phyloP scores from a whole-genome alignment of 202 grass and related monocot species.

The Alloteropsis angusta region DNA sequence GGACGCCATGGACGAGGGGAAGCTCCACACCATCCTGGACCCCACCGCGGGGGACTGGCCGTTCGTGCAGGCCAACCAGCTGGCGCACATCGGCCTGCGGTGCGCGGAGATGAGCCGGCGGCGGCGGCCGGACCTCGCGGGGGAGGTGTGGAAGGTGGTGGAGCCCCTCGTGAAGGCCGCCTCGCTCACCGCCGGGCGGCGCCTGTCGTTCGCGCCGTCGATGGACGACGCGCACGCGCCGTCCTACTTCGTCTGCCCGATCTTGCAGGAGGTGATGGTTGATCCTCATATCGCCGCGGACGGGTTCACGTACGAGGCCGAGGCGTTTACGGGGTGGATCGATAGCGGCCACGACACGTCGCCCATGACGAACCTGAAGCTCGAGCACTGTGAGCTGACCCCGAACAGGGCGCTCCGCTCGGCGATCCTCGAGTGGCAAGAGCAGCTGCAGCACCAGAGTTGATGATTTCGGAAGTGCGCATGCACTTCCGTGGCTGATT shows the following conservation, averaged over 20 bases:
- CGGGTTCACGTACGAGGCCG: conserved; percentile 58
- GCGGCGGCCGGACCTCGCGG: conserved; percentile 37
- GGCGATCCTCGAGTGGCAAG: conserved; percentile 45
- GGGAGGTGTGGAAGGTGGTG: conserved; percentile 43
- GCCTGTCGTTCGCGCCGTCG: neutral
- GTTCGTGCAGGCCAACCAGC: conserved; percentile 52
- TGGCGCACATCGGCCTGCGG: conserved; percentile 47
- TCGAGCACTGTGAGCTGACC: conserved; percentile 33
- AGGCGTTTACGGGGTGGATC: conserved; percentile 44
- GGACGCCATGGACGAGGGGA: conserved; percentile 26
- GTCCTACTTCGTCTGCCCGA: conserved; percentile 56
- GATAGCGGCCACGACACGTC: conserved; percentile 40
- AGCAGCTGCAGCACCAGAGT: neutral
- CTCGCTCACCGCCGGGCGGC: neutral
- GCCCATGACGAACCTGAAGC: conserved; percentile 50
- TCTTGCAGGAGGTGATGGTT: conserved; percentile 58
- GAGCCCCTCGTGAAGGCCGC: conserved; percentile 36
- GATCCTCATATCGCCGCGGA: conserved; percentile 47
- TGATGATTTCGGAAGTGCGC: too few relatives aligned
- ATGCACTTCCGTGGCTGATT: too few relatives aligned
- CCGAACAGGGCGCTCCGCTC: conserved; percentile 46
- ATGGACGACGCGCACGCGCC: conserved; percentile 25
- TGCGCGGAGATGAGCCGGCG: conserved; percentile 40
- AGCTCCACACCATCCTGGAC: conserved; percentile 40
- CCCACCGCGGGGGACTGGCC: conserved; percentile 48